A percentile compares a stretch with the other conserved stretches of the same genome.
Conservation (phyloP, 1,139 yeast genomes). For the Pichia sp. region DNA sequence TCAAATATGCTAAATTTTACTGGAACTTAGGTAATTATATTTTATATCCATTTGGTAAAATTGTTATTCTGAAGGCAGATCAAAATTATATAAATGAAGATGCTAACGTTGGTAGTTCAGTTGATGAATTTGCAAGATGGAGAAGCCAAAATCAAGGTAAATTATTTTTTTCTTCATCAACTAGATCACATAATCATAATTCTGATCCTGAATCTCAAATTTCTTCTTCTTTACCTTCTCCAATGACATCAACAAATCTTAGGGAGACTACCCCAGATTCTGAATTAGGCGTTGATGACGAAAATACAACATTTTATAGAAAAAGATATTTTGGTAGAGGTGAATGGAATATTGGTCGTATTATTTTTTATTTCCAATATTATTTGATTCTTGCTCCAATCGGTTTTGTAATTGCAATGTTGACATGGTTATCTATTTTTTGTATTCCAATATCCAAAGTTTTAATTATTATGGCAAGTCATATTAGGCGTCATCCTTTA, state of each 20-base stretch:
- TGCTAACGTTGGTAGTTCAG: slow-evolving; percentile 77
- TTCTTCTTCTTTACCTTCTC: neutral
- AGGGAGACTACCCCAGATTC: neutral
- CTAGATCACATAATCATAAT: neutral
- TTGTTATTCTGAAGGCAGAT: slow-evolving; percentile 72
- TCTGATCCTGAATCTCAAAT: neutral
- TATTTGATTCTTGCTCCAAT: slow-evolving; percentile 68
- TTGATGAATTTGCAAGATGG: slow-evolving; percentile 86
- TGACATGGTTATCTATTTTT: slow-evolving; percentile 80
- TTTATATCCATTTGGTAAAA: slow-evolving; percentile 82
- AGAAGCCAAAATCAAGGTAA: slow-evolving; percentile 64
- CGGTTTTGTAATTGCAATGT: slow-evolving; percentile 44
- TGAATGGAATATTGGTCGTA: slow-evolving; percentile 80
- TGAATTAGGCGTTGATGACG: slow-evolving; percentile 21
- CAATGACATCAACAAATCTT: neutral
- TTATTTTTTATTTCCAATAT: slow-evolving; percentile 68
- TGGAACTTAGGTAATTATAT: slow-evolving; percentile 64
- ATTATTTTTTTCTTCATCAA: slow-evolving; percentile 58
- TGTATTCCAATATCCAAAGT: slow-evolving; percentile 91
- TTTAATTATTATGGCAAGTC: slow-evolving; percentile 60
- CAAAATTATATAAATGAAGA: slow-evolving; percentile 82
- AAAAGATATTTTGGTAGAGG: slow-evolving; percentile 83
- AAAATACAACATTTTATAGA: slow-evolving; percentile 22
- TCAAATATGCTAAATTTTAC: slow-evolving; percentile 55
- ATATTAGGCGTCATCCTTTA: slow-evolving; percentile 83